Conservation (phyloP, 371 early-diverging fungal genomes). For the Mortierella polycephala region DNA sequence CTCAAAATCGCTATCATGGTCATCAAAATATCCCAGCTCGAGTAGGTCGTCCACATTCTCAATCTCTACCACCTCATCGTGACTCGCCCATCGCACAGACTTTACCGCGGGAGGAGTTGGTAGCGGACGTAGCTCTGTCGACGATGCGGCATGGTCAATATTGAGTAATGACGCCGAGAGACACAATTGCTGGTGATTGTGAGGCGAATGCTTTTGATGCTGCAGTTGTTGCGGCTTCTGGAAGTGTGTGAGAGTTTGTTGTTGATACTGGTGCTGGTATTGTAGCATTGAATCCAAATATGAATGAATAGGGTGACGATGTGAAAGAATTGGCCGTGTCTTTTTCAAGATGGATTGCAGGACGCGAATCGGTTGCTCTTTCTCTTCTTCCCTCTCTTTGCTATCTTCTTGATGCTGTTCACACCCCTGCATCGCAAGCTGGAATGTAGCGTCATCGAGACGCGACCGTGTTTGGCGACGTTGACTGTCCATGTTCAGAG, state of each 20-base stretch:
- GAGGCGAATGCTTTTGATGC: background rate
- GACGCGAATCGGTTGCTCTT: background rate
- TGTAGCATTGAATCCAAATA: conserved; percentile 6
- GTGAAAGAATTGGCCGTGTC: conserved; percentile 3
- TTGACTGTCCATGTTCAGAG: too few relatives aligned
- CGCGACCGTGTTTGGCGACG: too few relatives aligned
- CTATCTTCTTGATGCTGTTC: too few relatives aligned
- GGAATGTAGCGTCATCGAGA: too few relatives aligned
- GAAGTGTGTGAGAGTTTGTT: background rate
- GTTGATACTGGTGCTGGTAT: conserved; percentile 3
- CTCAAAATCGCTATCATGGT: conserved; percentile 23
- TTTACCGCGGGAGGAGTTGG: conserved; percentile 30
- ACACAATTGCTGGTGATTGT: background rate
- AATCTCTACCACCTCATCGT: conserved; percentile 22
- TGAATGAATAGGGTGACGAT: conserved; percentile 10
- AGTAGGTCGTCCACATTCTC: conserved; percentile 28
- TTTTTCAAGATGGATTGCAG: conserved; percentile 20
- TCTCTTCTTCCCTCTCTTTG: too few relatives aligned
- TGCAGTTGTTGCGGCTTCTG: conserved; percentile 5
- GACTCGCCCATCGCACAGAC: conserved; percentile 20
- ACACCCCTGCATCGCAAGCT: too few relatives aligned
- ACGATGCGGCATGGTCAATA: background rate
- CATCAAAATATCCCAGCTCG: conserved; percentile 21
- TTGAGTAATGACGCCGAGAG: background rate
- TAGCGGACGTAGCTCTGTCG: conserved; percentile 10